Evolutionary conservation across 306 rosid genomes (phyloP).

Genomic region (Prunus persica): DNA sequence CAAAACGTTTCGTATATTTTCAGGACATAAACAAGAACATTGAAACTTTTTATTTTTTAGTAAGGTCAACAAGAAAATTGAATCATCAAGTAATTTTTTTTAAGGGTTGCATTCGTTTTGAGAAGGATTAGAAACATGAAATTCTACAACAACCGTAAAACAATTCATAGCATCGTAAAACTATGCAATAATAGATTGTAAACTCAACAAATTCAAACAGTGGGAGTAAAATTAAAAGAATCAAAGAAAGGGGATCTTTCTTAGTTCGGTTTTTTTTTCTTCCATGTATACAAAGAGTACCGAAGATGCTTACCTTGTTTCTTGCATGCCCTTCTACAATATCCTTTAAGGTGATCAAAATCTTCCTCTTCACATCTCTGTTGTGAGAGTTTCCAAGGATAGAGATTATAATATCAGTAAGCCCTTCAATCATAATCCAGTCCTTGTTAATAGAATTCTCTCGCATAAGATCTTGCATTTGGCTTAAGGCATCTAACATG

Average conservation of each 20-base stretch:
- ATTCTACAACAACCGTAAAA: not conserved
- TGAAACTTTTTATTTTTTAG: not conserved
- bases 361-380: conserved; percentile 50
- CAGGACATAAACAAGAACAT: not conserved
- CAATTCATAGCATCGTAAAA: not conserved
- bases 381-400: conserved; percentile 48
- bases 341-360: conserved; percentile 62
- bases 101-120: not conserved
- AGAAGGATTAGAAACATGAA: not conserved
- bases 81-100: not conserved
- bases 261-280: not conserved
- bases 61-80: not conserved
- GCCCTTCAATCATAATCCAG: conserved; percentile 68
- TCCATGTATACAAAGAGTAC: not conserved
- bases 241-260: not conserved
- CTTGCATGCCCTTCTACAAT: conserved; percentile 64
- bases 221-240: not conserved
- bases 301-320: conserved; percentile 55
- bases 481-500: conserved; percentile 47
- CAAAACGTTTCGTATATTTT: not conserved
- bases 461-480: conserved; percentile 53
- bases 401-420: conserved; percentile 46
- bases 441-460: conserved; percentile 78
- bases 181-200: not conserved
- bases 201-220: not conserved